Conservation (phyloP, 495 filamentous ascomycete genomes). For the Neurospora pannonica region DNA sequence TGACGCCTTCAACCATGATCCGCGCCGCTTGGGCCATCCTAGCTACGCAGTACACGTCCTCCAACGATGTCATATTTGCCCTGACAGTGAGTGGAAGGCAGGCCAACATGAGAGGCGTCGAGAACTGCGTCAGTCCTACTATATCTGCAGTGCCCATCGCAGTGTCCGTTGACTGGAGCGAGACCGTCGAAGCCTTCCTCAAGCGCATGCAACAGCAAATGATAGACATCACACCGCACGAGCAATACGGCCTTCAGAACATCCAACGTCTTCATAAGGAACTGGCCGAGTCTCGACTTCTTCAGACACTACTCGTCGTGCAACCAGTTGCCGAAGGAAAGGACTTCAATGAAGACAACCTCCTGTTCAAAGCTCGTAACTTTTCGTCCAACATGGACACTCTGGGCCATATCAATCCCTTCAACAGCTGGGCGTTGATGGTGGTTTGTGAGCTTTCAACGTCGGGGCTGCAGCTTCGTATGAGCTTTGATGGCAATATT, state of each 20-base stretch:
- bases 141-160: constrained; percentile 51
- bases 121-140: constrained; percentile 40
- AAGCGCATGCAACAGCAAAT: neutral
- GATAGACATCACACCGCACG: neutral
- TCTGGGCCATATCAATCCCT: neutral
- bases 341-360: neutral
- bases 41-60: constrained; percentile 26
- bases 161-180: constrained; percentile 3
- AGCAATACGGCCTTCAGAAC: neutral
- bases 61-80: constrained; percentile 36
- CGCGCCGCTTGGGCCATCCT: constrained; percentile 36
- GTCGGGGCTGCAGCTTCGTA: neutral
- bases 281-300: neutral
- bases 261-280: neutral
- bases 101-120: constrained; percentile 34
- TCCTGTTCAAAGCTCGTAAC: neutral
- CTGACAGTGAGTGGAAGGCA: constrained; percentile 35
- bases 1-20: constrained; percentile 20
- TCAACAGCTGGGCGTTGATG: constrained; percentile 19
- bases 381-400: neutral
- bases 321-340: neutral
- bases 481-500: neutral
- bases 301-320: neutral
- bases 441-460: constrained; percentile 12
- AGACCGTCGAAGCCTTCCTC: neutral